Conservation (phyloP, 192 early-diverging fungal genomes). For the Entomortierella parvispora region DNA sequence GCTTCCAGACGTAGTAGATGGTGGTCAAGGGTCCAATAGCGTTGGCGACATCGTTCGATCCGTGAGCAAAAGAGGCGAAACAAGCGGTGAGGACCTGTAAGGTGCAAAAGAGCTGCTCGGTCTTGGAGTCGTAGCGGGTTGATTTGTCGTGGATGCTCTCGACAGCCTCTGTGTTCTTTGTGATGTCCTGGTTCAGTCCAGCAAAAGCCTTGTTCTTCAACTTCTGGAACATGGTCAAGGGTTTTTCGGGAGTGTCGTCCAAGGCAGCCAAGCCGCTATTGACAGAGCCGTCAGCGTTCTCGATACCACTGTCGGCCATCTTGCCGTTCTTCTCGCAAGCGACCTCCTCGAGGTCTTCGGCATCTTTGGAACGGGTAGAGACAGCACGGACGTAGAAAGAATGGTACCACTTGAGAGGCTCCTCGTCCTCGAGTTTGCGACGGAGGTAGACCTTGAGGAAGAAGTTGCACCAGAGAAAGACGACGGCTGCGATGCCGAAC, state of each 20-base stretch:
- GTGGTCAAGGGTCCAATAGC: slow-evolving; percentile 84
- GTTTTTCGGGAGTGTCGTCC: slow-evolving; percentile 4
- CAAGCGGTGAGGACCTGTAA: slow-evolving; percentile 85
- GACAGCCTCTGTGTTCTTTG: slow-evolving; percentile 52
- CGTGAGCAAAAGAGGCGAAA: slow-evolving; percentile 89
- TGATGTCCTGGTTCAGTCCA: slow-evolving; percentile 34
- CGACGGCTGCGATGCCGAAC: slow-evolving; percentile 65
- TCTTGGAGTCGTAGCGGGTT: slow-evolving; percentile 75
- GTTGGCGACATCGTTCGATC: slow-evolving; percentile 90
- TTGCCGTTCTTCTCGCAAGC: slow-evolving; percentile 9
- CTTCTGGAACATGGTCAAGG: slow-evolving; percentile 1
- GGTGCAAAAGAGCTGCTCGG: slow-evolving; percentile 87
- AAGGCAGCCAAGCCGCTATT: slow-evolving; percentile 14
- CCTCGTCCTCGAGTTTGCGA: slow-evolving; percentile 70
- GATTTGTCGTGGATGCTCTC: slow-evolving; percentile 70
- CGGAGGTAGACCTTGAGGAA: slow-evolving; percentile 75
- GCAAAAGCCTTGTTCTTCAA: slow-evolving; percentile 13
- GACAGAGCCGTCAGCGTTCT: slow-evolving; percentile 9
- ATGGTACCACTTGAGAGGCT: slow-evolving; percentile 77
- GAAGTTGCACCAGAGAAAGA: slow-evolving; percentile 66
- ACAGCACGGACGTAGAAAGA: slow-evolving; percentile 68
- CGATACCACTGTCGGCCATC: neutral
- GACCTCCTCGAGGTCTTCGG: slow-evolving; percentile 19
- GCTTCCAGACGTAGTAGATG: slow-evolving; percentile 76
- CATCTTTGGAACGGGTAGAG: slow-evolving; percentile 9